Evolutionary conservation across 345 rosid genomes (phyloP), one percentile per base, ranked within the genome.

Genomic region (Gossypioides kirkii): DNA sequence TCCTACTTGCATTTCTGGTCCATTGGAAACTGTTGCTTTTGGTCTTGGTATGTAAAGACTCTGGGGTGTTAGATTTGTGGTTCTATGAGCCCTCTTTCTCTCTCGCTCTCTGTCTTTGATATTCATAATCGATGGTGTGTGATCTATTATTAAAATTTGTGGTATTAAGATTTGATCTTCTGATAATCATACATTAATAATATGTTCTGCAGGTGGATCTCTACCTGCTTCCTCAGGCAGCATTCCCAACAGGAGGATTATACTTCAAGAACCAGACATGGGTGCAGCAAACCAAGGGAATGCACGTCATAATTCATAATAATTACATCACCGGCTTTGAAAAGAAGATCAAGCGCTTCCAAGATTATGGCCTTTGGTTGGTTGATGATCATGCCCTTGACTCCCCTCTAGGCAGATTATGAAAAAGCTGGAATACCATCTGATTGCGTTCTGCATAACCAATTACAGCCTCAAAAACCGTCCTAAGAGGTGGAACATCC

Each of bases 191-290:
- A 1, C 68, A 36, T 56, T 13, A 61, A 18, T 69, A 74, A 47
- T 76, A 69, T 61, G 20, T 46, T 77, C 36, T 80, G 72, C 82
- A 94, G 97, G 98, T 86, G 81, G 94, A 91, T 81, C 88, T 91
- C 17, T 92, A 88, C 84, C 77, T 95, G 84, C 89, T 95, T 50
- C 83, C 96, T 41, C 99, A 92, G 74, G 84, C 87, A 63, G 97
- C 97, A 54, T 95, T 95, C 61, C 99, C 98, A 28, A 91, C 98
- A 8, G 99, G 97, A 73, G 97, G 98, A 69, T 79, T 92, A 28
- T 95, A 89, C 81, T 95, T 95, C 88, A 91, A 90, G 87, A 91
- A 95, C 83, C 20, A 75, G 76, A 89, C 98, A 69, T 92, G 99
- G 99, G 98, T 90, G 60, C 75, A 85, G 73, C 97, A 88, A 81